Base-by-base conservation (phyloP, 2,329 filamentous ascomycete genomes). In the Ilyonectria destructans region DNA sequence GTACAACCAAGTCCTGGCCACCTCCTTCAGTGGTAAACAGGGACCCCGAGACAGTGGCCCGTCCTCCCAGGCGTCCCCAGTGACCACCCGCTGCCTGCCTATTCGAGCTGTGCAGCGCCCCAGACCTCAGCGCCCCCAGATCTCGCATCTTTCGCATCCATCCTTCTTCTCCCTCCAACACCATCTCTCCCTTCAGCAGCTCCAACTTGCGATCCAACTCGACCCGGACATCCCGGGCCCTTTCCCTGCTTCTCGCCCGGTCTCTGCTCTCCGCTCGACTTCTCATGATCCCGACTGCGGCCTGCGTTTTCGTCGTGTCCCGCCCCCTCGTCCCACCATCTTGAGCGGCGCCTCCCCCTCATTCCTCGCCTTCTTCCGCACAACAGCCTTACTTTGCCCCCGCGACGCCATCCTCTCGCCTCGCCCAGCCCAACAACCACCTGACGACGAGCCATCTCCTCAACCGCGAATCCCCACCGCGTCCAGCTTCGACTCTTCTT, bases 281-380 rank as follows among this genome's bases (percentile, higher is more conserved):
- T 61, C 46, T 33, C 33, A 65, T 62, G n/a, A 59, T 58, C 48
- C 46, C 65, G 57, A 69, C 58, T 37, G 43, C 49, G 31, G 45
- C 56, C 51, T 61, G 58, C 62, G 58, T 71, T 57, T 37, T 61
- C 58, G 58, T 54, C 54, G 46, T 60, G 61, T 70, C 57, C 68
- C 56, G 62, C 65, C 61, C 58, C 46, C 68, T 65, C 63, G 58
- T 69, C 63, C 55, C 68, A 72, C 70, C 64, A 73, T 68, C 70
- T 60, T 63, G 64, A 68, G 66, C 73, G 65, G 71, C 68, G 62
- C 67, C 58, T 65, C 61, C 67, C 73, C 73, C 72, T 69, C 69
- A 72, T 61, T 58, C 62, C 69, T 65, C 65, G 62, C 59, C 49
- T 59, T 51, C 59, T 71, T 72, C 65, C 66, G 65, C 69, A 58